Conservation (phyloP, 176 grass and related monocot genomes). For the Lolium rigidum region DNA sequence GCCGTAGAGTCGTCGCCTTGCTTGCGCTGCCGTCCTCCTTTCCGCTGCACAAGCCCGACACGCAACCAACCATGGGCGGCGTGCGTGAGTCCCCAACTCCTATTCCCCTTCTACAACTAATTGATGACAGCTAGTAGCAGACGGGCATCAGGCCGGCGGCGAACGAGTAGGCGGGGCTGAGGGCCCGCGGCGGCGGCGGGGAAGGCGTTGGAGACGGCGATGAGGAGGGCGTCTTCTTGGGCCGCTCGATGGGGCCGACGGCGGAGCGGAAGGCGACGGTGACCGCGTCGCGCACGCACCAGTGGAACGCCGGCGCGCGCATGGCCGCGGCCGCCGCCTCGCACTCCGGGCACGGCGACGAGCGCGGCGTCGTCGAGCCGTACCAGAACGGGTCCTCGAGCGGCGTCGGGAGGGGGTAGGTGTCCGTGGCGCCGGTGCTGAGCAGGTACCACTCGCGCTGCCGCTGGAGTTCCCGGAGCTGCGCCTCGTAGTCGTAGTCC, state of each 20-base stretch:
- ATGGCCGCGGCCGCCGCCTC: constrained; percentile 60
- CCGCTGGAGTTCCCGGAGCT: constrained; percentile 58
- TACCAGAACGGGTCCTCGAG: constrained; percentile 33
- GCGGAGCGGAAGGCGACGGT: constrained; percentile 66
- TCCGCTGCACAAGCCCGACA: too few relatives aligned
- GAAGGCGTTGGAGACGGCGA: constrained; percentile 21
- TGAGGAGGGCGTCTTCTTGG: constrained; percentile 56
- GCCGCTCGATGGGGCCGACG: constrained; percentile 87
- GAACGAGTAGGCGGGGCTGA: background rate
- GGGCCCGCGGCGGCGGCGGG: background rate
- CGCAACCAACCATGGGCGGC: too few relatives aligned
- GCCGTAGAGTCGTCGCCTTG: too few relatives aligned
- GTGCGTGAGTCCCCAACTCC: too few relatives aligned
- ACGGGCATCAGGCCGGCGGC: constrained; percentile 38
- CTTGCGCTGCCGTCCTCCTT: too few relatives aligned
- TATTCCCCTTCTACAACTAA: background rate
- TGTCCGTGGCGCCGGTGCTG: constrained; percentile 31
- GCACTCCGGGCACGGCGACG: constrained; percentile 63
- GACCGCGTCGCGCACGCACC: constrained; percentile 80
- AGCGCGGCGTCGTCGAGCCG: background rate
- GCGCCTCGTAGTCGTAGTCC: constrained; percentile 57
- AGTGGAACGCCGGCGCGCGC: constrained; percentile 67
- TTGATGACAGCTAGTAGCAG: constrained; percentile 19
- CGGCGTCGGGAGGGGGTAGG: constrained; percentile 5
- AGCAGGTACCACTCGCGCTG: constrained; percentile 66